phyloP scores from a whole-genome alignment of 345 rosid species.

The Angophora floribunda region DNA sequence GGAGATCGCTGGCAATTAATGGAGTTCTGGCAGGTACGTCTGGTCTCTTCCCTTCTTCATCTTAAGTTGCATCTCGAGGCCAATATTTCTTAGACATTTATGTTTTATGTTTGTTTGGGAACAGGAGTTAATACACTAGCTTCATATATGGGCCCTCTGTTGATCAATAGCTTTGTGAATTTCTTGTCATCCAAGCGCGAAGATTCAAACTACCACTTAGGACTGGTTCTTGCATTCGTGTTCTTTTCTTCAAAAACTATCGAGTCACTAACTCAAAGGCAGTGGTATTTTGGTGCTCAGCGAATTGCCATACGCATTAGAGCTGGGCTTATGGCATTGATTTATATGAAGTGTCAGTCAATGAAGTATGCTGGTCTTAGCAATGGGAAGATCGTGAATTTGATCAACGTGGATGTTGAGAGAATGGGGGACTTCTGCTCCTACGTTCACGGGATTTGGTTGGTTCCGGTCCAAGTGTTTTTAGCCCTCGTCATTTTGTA shows the following conservation, averaged over 20 bases:
- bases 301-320: constrained; percentile 42
- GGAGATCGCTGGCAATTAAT: constrained; percentile 37
- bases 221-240: constrained; percentile 35
- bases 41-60: neutral
- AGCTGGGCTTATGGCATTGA: constrained; percentile 37
- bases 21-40: constrained; percentile 53
- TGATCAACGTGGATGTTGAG: constrained; percentile 56
- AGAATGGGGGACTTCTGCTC: constrained; percentile 55
- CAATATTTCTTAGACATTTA: neutral
- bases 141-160: constrained; percentile 47
- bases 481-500: constrained; percentile 43
- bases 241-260: constrained; percentile 53
- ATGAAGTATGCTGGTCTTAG: constrained; percentile 25
- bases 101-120: neutral
- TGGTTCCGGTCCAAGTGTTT: constrained; percentile 51
- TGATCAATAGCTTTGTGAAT: constrained; percentile 51
- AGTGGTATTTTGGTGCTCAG: constrained; percentile 67
- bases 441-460: constrained; percentile 58
- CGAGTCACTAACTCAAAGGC: constrained; percentile 51
- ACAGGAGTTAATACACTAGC: constrained; percentile 46
- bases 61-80: neutral
- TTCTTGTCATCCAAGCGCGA: constrained; percentile 27
- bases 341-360: constrained; percentile 45
- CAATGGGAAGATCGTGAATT: constrained; percentile 41
- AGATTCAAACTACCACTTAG: constrained; percentile 18